Conservation (phyloP, 371 early-diverging fungal genomes). For the Batkoa obscura region DNA sequence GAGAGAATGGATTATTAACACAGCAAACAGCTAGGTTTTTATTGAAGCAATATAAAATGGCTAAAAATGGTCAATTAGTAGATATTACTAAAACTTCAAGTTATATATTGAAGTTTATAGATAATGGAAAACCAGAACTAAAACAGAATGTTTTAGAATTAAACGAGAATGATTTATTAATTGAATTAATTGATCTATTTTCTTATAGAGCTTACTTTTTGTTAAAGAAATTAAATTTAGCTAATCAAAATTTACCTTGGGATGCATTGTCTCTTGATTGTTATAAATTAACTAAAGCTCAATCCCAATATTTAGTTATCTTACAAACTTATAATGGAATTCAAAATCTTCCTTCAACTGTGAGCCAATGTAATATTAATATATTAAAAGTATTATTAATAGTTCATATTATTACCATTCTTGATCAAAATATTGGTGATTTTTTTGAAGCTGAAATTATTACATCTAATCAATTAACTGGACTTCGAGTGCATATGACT, state of each 20-base stretch:
- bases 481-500: constrained; percentile 23
- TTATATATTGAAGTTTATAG: not conserved
- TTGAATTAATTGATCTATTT: not conserved
- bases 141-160: too few species aligned
- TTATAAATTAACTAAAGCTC: not conserved
- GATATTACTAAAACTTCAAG: not conserved
- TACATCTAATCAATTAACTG: constrained; percentile 21
- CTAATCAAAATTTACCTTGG: not conserved
- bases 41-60: constrained; percentile 14
- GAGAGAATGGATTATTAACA: constrained; percentile 23
- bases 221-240: not conserved
- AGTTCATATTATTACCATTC: constrained; percentile 21
- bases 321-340: not conserved
- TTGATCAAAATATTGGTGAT: constrained; percentile 41
- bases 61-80: not conserved
- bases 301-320: not conserved
- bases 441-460: constrained; percentile 32
- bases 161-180: not conserved
- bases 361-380: not conserved
- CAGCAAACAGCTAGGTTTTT: constrained; percentile 42
- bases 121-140: not conserved
- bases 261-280: not conserved
- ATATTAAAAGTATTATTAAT: constrained; percentile 12
- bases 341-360: not conserved
- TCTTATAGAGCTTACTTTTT: not conserved